Evolutionary conservation across 2,329 filamentous ascomycete species (phyloP), one percentile per base, ranked within the genome.

Genomic region (Ilyonectria mors-panacis): DNA sequence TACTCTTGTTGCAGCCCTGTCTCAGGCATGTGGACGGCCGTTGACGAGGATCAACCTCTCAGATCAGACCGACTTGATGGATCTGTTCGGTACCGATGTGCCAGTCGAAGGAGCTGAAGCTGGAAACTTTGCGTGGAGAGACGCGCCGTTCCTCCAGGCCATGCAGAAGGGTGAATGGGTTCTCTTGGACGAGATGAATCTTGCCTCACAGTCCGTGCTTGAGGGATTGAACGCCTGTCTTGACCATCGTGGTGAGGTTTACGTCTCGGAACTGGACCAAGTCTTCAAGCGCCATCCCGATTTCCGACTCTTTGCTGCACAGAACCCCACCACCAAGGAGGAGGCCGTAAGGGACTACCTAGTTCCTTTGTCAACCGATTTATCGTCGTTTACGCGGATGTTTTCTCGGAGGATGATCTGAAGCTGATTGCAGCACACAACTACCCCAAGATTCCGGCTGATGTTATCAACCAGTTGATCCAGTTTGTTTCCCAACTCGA

Each of bases 81-180:
- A 99, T 78, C 85, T 99, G 1, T 99, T 99, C 78, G 96, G 96
- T 66, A 97, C 95, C 0, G 96, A 99, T 82, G 94, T 97, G 8
- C 96, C 96, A 0, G 91, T 97, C 4, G 96, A 98, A 81, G 95
- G 94, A n/a, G 94, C 93, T 1, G 91, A 93, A 75, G 92, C 94
- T 8, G 96, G 96, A 1, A 92, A 93, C 66, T 99, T 99, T 77
- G 92, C 93, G 1, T 99, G 96, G 96, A 90, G 94, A 73, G 95
- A 99, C 79, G 96, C 95, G 0, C 95, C 96, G 1, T 98, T 99
- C 78, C 84, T 99, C 21, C 93, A 94, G 78, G 96, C 96, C 0
- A 98, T 99, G 95, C 96, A 98, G 78, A 93, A 90, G 65, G 96
- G 96, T 30, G 93, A 97, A 74, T 99, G 96, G 96, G 96, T 99